Base-by-base conservation (phyloP, 2,329 filamentous ascomycete species). In the Penicillium olsonii region DNA sequence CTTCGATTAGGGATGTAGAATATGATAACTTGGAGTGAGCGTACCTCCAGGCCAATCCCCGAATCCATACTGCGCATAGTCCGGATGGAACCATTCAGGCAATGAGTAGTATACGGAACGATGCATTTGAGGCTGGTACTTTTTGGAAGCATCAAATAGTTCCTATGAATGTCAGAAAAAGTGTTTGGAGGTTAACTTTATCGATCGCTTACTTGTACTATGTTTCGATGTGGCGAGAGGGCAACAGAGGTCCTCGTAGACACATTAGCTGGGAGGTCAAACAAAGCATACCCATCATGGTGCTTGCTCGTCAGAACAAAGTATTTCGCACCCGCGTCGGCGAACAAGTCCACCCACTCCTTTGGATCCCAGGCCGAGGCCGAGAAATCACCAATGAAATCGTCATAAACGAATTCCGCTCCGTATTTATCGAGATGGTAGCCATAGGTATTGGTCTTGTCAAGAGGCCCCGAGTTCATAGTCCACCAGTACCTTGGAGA, bases 361-460 rank as follows among this genome's bases (percentile, higher is more conserved):
- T 78, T 80, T 0, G 81, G 73, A 53, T 81, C 70, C 54, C 71
- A 84, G 1, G 61, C 60, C 0, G 70, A 67, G 0, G 78, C 78
- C 0, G 78, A 83, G 64, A 82, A 84, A 50, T 79, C 70, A 3
- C 68, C 63, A 56, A 83, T 78, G 44, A 78, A 78, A 60, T 84
- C 79, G 53, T 84, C 81, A 57, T 84, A 84, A 11, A 73, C 73
- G 56, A 78, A 70, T 22, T 80, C 60, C 0, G 72, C 71, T 0
- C 81, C 80, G 53, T 78, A 83, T 0, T 73, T 80, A 11, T 71
- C 65, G 0, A 81, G 68, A 10, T 78, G 72, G 55, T 84, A 78
- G 26, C 78, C 68, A 52, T 78, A 80, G 20, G 75, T 65, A 41
- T 76, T 75, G 2, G 70, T 61, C 11, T 56, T 72, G 37, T 70